Evolutionary conservation across 352 stramenopile genomes (phyloP).

Genomic region (Globisporangium cystogenes): DNA sequence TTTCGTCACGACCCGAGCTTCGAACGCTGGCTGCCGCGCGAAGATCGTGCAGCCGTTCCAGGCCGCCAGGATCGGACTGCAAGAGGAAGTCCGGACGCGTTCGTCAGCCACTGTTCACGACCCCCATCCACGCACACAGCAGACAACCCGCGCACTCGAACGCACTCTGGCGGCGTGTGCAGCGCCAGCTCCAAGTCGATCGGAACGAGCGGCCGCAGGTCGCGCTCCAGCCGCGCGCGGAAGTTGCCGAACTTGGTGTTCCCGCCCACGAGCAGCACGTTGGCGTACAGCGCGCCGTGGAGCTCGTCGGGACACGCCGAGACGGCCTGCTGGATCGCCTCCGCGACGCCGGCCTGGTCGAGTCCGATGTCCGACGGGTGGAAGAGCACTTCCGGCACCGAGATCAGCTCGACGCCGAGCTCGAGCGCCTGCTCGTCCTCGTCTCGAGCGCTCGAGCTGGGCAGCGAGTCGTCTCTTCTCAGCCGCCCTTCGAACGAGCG

Average conservation of each 20-base stretch:
- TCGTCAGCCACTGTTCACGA: neutral
- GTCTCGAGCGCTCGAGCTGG: neutral
- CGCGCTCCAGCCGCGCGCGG: slow-evolving; percentile 50
- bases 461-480: slow-evolving; percentile 6
- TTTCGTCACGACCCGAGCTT: slow-evolving; percentile 44
- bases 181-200: slow-evolving; percentile 43
- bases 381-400: slow-evolving; percentile 90
- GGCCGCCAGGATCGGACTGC: slow-evolving; percentile 50
- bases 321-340: slow-evolving; percentile 85
- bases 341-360: slow-evolving; percentile 77
- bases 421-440: slow-evolving; percentile 65
- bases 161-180: slow-evolving; percentile 43
- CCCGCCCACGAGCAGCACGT: slow-evolving; percentile 85
- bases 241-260: slow-evolving; percentile 88
- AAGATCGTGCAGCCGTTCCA: slow-evolving; percentile 54
- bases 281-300: slow-evolving; percentile 72
- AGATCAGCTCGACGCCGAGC: slow-evolving; percentile 85
- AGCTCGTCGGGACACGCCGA: slow-evolving; percentile 66
- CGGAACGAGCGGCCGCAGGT: slow-evolving; percentile 54
- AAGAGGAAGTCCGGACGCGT: slow-evolving; percentile 1
- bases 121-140: neutral
- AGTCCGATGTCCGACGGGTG: slow-evolving; percentile 90
- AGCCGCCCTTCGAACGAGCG: slow-evolving; percentile 51
- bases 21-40: slow-evolving; percentile 19
- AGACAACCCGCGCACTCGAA: no score